These are phyloP conservation scores for Paspalum vaginatum DNA, from an alignment of 176 grass and related monocot species.

Conservation along the genomic window DNA sequence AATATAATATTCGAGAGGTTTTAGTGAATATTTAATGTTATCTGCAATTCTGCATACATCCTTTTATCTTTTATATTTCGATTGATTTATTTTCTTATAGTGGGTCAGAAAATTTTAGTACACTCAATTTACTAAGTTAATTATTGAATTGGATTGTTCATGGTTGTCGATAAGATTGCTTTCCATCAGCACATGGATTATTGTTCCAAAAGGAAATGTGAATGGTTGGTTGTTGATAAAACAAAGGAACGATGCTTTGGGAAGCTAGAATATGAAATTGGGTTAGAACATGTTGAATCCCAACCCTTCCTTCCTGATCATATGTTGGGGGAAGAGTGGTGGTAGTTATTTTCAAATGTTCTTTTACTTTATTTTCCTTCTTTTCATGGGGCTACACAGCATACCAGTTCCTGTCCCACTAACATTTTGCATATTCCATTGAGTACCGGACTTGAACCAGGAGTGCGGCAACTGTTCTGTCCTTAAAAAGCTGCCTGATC, in stretches of 20 bases:
- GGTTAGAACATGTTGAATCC: not conserved
- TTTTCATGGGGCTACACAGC: not conserved
- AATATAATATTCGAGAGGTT: not conserved
- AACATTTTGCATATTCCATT: conserved; percentile 21
- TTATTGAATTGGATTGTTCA: not conserved
- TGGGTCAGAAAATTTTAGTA: conserved; percentile 1
- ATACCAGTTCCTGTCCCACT: conserved; percentile 5
- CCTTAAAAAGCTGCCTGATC: not conserved
- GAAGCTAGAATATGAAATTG: not conserved
- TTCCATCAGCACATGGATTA: conserved; percentile 1
- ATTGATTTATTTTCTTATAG: not conserved
- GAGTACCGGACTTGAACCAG: conserved; percentile 30
- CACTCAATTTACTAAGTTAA: not conserved
- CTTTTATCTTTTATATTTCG: not conserved
- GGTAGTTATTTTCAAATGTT: not conserved
- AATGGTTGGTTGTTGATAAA: not conserved
- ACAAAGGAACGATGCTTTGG: not conserved
- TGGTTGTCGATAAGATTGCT: not conserved
- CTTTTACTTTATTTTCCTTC: not conserved
- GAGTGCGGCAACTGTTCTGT: conserved; percentile 8
- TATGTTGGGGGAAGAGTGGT: not conserved
- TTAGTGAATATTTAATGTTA: not conserved
- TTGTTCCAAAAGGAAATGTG: not conserved
- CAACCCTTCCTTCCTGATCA: not conserved
- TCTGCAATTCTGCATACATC: not conserved